Evolutionary conservation across 345 rosid species (phyloP).

Genomic region (Cardamine chenopodiifolia): DNA sequence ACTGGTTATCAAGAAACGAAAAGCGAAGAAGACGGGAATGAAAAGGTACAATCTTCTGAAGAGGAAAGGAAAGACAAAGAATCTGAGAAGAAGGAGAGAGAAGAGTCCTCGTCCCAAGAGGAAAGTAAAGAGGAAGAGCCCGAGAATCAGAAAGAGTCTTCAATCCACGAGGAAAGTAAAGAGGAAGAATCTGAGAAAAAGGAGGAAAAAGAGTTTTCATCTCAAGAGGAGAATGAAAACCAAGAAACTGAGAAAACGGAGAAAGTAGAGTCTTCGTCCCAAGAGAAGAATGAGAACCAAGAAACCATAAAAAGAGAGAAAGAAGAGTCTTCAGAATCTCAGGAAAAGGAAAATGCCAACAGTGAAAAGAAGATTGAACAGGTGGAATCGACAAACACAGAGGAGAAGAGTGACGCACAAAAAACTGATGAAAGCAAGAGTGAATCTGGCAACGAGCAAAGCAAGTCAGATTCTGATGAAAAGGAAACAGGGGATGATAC

Average conservation of each 20-base stretch:
- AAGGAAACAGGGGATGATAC: constrained; percentile 29
- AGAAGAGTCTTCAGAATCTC: constrained; percentile 32
- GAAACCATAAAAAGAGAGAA: constrained; percentile 39
- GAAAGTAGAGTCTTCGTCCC: constrained; percentile 3
- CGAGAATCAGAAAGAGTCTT: constrained; percentile 32
- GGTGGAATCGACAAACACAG: constrained; percentile 38
- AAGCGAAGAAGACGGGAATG: constrained; percentile 34
- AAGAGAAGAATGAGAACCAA: constrained; percentile 8
- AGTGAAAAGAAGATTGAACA: constrained; percentile 39
- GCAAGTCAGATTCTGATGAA: constrained; percentile 36
- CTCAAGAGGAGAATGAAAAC: constrained; percentile 33
- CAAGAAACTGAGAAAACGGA: constrained; percentile 33
- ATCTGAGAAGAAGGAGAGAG: constrained; percentile 38
- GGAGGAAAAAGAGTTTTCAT: constrained; percentile 21
- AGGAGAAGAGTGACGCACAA: constrained; percentile 32
- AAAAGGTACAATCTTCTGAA: constrained; percentile 16
- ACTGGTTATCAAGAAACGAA: constrained; percentile 33
- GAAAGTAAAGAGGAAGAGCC: constrained; percentile 34
- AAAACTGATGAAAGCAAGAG: constrained; percentile 44
- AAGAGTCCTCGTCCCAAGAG: constrained; percentile 18
- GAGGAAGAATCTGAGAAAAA: constrained; percentile 12
- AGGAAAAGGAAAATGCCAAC: constrained; percentile 16
- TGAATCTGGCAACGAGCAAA: constrained; percentile 31
- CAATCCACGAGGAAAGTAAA: not conserved
- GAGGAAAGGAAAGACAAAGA: constrained; percentile 24